phyloP scores from a whole-genome alignment of 2,329 filamentous ascomycete species.

The Aspergillus quadrilineatus region DNA sequence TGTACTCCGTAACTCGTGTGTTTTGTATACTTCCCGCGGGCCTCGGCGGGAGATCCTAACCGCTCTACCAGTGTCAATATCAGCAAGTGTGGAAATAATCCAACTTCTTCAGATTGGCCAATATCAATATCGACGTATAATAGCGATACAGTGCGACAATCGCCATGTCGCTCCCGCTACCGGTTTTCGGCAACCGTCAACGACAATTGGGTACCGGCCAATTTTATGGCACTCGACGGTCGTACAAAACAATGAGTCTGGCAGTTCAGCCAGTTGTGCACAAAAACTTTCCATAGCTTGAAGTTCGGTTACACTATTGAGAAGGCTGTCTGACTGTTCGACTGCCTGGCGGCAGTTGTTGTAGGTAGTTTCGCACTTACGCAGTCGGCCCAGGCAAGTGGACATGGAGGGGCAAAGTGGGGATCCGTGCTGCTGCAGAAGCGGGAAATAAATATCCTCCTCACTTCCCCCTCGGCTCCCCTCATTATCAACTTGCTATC shows the following conservation, averaged over 20 bases:
- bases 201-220: too few relatives aligned
- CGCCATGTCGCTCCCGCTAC: neutral
- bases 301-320: neutral
- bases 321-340: neutral
- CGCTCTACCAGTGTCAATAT: neutral
- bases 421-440: neutral
- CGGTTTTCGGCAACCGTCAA: too few relatives aligned
- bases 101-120: neutral
- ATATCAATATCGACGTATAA: neutral
- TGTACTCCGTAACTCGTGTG: neutral
- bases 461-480: neutral
- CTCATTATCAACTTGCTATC: neutral
- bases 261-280: too few relatives aligned
- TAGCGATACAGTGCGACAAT: neutral
- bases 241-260: too few relatives aligned
- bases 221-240: too few relatives aligned
- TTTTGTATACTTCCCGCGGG: neutral
- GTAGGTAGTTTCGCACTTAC: neutral
- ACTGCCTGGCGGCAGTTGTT: neutral
- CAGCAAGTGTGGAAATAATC: neutral
- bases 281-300: neutral
- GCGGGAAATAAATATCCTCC: slow-evolving; percentile 5
- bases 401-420: slow-evolving; percentile 7
- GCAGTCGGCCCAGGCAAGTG: neutral
- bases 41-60: neutral